Evolutionary conservation across 2,329 filamentous ascomycete genomes (phyloP).

Genomic region (Exophiala oligosperma): DNA sequence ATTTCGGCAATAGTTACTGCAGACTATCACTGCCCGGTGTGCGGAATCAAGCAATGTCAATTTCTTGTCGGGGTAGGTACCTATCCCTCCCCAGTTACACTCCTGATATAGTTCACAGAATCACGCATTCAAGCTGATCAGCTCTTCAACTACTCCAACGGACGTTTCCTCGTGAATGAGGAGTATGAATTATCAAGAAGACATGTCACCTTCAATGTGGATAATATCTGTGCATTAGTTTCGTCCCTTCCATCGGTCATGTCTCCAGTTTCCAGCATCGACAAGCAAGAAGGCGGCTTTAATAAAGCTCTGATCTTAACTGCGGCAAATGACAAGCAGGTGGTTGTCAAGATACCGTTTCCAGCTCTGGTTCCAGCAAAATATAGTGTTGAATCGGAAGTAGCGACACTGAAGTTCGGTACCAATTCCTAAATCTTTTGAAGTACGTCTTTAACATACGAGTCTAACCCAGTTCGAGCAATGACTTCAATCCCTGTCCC

Average conservation of each 20-base stretch:
- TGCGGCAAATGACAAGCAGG: constrained; percentile 32
- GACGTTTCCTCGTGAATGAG: not conserved
- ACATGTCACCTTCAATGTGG: not conserved
- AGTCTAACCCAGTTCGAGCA: constrained; percentile 7
- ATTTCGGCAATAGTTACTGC: too few species aligned
- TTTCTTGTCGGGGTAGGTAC: too few species aligned
- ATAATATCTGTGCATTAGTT: not conserved
- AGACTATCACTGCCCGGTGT: too few species aligned
- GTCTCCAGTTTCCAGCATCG: not conserved
- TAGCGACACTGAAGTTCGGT: constrained; percentile 32
- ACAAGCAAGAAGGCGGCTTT: constrained; percentile 32
- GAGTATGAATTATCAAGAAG: not conserved
- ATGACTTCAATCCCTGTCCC: constrained; percentile 31
- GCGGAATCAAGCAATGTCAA: too few species aligned
- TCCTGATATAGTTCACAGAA: too few species aligned
- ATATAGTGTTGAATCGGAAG: constrained; percentile 35
- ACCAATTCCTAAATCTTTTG: constrained; percentile 11
- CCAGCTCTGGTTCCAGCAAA: constrained; percentile 32
- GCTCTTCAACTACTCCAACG: not conserved
- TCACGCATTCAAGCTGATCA: not conserved
- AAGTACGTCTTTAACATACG: not conserved
- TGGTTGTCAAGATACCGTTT: constrained; percentile 37
- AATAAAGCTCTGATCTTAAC: constrained; percentile 35
- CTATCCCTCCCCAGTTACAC: too few species aligned
- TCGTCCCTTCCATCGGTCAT: not conserved